Evolutionary conservation across 2,329 filamentous ascomycete species (phyloP), one percentile per base, ranked within the genome.

Genomic region (Massarina eburnea): DNA sequence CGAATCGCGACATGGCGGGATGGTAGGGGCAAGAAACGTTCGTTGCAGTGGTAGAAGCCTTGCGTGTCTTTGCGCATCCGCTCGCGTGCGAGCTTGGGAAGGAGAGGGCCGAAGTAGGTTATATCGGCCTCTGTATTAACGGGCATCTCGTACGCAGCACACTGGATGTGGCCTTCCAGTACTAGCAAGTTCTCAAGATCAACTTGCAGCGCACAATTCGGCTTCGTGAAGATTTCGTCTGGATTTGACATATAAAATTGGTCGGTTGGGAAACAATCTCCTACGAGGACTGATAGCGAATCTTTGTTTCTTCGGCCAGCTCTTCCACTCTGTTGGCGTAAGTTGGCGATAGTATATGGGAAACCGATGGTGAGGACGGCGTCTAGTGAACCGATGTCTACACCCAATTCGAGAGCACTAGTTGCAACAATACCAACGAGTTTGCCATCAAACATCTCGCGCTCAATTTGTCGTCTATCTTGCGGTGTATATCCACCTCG

Each of bases 211-310:
- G 90, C 88, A 55, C 85, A 88, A 54, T 96, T 96, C 0, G 91
- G 91, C 59, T 89, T 89, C 0, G 88, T 94, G 70, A 97, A 92
- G 19, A 99, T 86, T 68, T 96, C 90, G 51, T 94, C 86, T 0
- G 94, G 94, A 54, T 97, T 95, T 51, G 89, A 84, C 94, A 99
- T 99, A 70, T 95, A 99, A 65, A 95, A 85, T 65, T 99, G 94
- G 66, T 99, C 94, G 0, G 89, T 90, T 2, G 91, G 85, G 55
- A 94, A 96, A 53, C 84, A 84, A 63, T 96, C 91, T 2, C 91
- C 94, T 0, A 99, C 83, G 1, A 99, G 75, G 2, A 99, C 83
- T 0, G 91, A 95, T 2, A 99, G 76, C 0, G 91, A 95, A 68
- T 99, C 94, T 62, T 89, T 95, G 65, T 96, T 96, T 48, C 92